Percentiles rank a stretch among this genome's conserved stretches.
Conservation (phyloP, 345 rosid species). For the Luvunga scandens region DNA sequence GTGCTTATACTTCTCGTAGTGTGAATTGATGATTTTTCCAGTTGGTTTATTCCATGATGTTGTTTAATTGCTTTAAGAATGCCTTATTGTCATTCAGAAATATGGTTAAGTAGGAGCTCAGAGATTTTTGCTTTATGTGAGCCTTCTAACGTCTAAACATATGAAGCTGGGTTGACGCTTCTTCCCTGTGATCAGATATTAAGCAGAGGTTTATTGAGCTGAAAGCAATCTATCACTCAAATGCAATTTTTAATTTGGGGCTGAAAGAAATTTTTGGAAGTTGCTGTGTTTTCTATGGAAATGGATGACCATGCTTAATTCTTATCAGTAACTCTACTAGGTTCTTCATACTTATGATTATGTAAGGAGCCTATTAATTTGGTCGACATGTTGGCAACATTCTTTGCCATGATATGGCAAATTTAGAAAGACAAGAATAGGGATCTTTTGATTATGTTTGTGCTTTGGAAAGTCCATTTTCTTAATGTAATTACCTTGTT, state of each 20-base stretch:
- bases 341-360: not conserved
- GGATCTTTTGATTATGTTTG: not conserved
- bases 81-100: not conserved
- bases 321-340: not conserved
- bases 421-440: not conserved
- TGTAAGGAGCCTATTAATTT: not conserved
- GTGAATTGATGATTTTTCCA: not conserved
- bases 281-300: not conserved
- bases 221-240: not conserved
- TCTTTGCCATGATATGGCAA: not conserved
- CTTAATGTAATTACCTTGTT: slow-evolving; percentile 9
- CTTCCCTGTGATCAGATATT: not conserved
- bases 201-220: not conserved
- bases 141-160: not conserved
- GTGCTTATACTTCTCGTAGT: not conserved
- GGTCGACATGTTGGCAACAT: not conserved
- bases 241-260: not conserved
- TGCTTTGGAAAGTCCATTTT: slow-evolving; percentile 7
- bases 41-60: not conserved
- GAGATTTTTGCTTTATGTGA: not conserved
- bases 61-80: not conserved
- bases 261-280: not conserved
- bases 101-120: not conserved
- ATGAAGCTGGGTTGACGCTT: not conserved
- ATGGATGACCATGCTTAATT: not conserved